Base-by-base conservation (phyloP, 2,329 filamentous ascomycete species). In the Colletotrichum viniferum region DNA sequence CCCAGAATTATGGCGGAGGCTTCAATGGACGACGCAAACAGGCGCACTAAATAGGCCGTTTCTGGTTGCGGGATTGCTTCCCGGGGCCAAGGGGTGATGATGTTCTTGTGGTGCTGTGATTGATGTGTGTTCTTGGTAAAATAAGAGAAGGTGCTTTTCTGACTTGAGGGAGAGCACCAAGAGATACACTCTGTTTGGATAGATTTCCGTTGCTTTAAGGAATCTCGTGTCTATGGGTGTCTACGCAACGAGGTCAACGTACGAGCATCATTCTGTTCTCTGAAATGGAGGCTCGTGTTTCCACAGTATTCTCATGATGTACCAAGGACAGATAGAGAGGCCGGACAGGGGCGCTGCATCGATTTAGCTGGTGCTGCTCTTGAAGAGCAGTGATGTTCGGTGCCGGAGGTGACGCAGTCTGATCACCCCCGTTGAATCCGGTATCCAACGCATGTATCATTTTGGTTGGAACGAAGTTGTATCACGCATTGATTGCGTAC, bases 291-390 rank as follows among this genome's bases (percentile, higher is more conserved):
- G n/a, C n/a, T n/a, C n/a, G n/a, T n/a, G n/a, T n/a, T n/a, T n/a
- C n/a, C n/a, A n/a, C n/a, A 12, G 10, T 48, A 21, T 48, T 48
- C 2, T 21, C 21, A 1, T 2, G 5, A n/a, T 21, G 13, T 21
- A 7, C 4, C 9, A 0, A 21, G n/a, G 21, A 48, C 43, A 21
- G n/a, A 48, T 0, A 48, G 5, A 2, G 6, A 48, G 0, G 18
- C 4, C 0, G 10, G 18, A 48, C 43, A 48, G 18, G n/a, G 43
- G 1, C 43, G 18, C 5, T 1, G 38, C 0, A 0, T n/a, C 38
- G 9, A 12, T 12, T 0, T 12, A 21, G 43, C 43, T 48, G 2
- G 43, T 4, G n/a, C 43, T 48, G 5, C 5, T n/a, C 9, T 48
- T 48, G 38, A 48, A 48, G 4, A 5, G 1, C 3, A 0, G 43